A percentile compares a stretch with the other conserved stretches of the same genome.
phyloP scores from a whole-genome alignment of 495 filamentous ascomycete species.

The Cryomyces minteri region DNA sequence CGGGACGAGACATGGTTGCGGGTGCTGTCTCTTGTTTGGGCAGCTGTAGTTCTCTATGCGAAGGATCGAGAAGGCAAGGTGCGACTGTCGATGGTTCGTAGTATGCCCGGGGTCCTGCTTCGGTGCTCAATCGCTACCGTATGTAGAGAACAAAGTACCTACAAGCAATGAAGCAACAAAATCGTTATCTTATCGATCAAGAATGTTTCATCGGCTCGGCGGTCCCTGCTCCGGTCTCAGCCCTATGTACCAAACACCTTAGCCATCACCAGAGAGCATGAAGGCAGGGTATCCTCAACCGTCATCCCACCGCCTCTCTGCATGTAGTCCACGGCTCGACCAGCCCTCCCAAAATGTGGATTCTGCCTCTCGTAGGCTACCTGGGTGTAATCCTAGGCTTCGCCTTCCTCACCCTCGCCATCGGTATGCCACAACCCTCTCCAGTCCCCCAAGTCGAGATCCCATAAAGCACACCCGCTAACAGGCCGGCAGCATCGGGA shows the following conservation, averaged over 20 bases:
- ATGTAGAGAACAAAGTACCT: no score
- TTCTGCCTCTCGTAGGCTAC: conserved; percentile 79
- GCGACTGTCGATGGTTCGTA: no score
- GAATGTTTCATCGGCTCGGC: no score
- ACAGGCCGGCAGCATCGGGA: conserved; percentile 50
- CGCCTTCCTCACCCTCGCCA: conserved; percentile 79
- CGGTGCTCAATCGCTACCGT: no score
- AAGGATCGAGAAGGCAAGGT: no score
- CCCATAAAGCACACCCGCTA: not conserved
- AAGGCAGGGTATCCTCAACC: not conserved
- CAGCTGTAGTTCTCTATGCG: no score
- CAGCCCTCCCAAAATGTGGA: conserved; percentile 48
- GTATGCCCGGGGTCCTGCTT: no score
- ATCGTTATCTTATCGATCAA: no score
- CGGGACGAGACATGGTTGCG: conserved; percentile 75
- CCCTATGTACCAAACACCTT: not conserved
- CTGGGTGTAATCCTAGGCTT: conserved; percentile 77
- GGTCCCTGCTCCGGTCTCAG: no score
- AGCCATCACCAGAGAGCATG: not conserved
- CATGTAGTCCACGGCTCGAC: no score
- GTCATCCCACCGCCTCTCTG: not conserved
- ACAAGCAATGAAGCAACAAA: no score
- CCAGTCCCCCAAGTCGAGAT: not conserved
- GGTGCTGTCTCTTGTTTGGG: not conserved
- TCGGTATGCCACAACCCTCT: conserved; percentile 36